Percentiles rank a stretch among this genome's conserved stretches.
Evolutionary conservation across 768 basidiomycete genomes (phyloP).

Genomic region (Suillus sp.): DNA sequence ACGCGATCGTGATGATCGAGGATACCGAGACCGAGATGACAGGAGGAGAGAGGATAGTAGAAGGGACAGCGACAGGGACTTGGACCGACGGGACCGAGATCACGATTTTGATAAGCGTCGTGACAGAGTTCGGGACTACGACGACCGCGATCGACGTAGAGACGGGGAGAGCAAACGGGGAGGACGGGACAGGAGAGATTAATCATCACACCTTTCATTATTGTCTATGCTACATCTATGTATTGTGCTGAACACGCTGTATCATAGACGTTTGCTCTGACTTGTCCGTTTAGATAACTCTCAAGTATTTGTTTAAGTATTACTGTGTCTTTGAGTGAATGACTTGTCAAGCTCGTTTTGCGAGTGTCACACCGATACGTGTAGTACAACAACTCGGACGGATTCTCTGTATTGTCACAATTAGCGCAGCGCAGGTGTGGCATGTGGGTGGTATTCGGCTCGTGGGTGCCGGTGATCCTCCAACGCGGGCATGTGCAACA

Average conservation of each 20-base stretch:
- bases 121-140: constrained; percentile 33
- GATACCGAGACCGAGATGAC: constrained; percentile 23
- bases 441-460: too few species aligned
- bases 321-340: too few species aligned
- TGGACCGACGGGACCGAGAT: constrained; percentile 34
- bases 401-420: too few species aligned
- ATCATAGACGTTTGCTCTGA: background rate
- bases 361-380: too few species aligned
- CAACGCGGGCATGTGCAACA: too few species aligned
- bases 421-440: too few species aligned
- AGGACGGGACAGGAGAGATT: constrained; percentile 11
- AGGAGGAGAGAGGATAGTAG: constrained; percentile 32
- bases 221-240: background rate
- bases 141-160: constrained; percentile 18
- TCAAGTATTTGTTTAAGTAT: too few species aligned
- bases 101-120: constrained; percentile 27
- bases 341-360: too few species aligned
- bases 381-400: too few species aligned
- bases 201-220: background rate
- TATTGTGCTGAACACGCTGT: background rate
- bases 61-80: constrained; percentile 26
- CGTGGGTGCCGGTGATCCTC: too few species aligned
- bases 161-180: constrained; percentile 17
- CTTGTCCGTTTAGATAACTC: too few species aligned
- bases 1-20: constrained; percentile 35